phyloP scores from a whole-genome alignment of 2,329 filamentous ascomycete genomes.

The Parafenestella ontariensis region DNA sequence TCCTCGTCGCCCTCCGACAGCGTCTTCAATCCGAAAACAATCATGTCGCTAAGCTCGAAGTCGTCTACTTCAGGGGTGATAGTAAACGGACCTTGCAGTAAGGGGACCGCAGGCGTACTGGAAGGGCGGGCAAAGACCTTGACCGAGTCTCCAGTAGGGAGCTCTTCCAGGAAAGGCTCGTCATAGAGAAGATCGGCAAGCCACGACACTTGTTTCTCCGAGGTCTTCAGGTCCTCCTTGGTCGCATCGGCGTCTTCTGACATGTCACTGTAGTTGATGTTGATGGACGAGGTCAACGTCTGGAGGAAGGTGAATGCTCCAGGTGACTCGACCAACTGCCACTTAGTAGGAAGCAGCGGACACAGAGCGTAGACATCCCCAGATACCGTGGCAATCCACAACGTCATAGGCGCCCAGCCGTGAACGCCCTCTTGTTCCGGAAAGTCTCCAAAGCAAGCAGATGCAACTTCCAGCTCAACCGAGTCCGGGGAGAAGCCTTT shows the following conservation, averaged over 20 bases:
- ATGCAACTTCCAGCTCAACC: slow-evolving; percentile 92
- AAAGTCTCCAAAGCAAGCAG: slow-evolving; percentile 84
- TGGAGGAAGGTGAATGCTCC: slow-evolving; percentile 74
- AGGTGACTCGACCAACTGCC: slow-evolving; percentile 64
- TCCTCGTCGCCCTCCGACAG: slow-evolving; percentile 60
- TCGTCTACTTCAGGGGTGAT: slow-evolving; percentile 60
- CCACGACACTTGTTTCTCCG: slow-evolving; percentile 66
- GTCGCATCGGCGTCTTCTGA: slow-evolving; percentile 48
- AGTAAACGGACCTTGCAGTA: slow-evolving; percentile 68
- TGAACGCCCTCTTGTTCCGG: slow-evolving; percentile 63
- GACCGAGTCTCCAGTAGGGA: slow-evolving; percentile 50
- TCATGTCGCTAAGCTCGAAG: slow-evolving; percentile 66
- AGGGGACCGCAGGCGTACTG: slow-evolving; percentile 62
- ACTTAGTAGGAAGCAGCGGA: slow-evolving; percentile 84
- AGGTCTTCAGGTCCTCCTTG: slow-evolving; percentile 50
- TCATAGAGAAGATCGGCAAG: slow-evolving; percentile 57
- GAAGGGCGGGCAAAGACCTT: slow-evolving; percentile 65
- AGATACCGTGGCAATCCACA: slow-evolving; percentile 95
- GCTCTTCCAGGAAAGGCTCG: slow-evolving; percentile 54
- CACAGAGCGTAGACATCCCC: slow-evolving; percentile 94
- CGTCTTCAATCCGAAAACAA: slow-evolving; percentile 60
- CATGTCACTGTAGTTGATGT: slow-evolving; percentile 64
- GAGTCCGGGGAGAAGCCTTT: slow-evolving; percentile 87
- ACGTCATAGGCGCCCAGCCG: slow-evolving; percentile 90
- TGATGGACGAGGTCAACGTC: slow-evolving; percentile 81